Percentiles rank a stretch among this genome's conserved stretches.
phyloP scores from a whole-genome alignment of 306 rosid species.

The Astragalus membranaceus region DNA sequence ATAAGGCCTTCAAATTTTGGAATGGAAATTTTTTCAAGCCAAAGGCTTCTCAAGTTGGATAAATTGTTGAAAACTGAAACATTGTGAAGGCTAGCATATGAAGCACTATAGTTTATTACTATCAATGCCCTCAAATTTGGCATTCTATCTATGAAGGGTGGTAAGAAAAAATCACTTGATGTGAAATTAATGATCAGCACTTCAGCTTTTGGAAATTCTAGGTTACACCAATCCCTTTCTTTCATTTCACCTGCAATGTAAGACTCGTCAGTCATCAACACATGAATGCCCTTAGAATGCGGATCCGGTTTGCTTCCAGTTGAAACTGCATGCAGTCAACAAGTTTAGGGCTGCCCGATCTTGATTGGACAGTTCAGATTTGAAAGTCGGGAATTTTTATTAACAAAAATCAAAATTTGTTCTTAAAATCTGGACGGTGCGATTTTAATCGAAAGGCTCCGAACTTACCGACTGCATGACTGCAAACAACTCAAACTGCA shows the following conservation, averaged over 20 bases:
- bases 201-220: slow-evolving; percentile 75
- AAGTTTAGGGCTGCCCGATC: too few species aligned
- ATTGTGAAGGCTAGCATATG: slow-evolving; percentile 50
- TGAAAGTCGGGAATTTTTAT: too few species aligned
- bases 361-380: too few species aligned
- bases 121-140: slow-evolving; percentile 72
- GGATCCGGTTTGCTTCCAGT: too few species aligned
- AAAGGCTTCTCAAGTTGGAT: slow-evolving; percentile 56
- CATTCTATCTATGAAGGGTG: slow-evolving; percentile 69
- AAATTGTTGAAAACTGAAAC: slow-evolving; percentile 39
- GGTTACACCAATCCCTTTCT: slow-evolving; percentile 65
- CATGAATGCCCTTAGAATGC: too few species aligned
- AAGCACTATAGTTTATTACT: slow-evolving; percentile 47
- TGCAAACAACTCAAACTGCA: too few species aligned
- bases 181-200: slow-evolving; percentile 75
- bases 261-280: neutral
- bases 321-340: too few species aligned
- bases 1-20: slow-evolving; percentile 40
- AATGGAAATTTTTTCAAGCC: slow-evolving; percentile 77
- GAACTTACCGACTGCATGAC: too few species aligned
- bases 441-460: too few species aligned
- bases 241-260: slow-evolving; percentile 68
- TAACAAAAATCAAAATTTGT: too few species aligned
- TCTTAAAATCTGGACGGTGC: too few species aligned
- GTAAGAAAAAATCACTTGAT: slow-evolving; percentile 54